Percentiles rank a stretch among this genome's conserved stretches.
Conservation (phyloP, 176 grass and related monocot genomes). For the Dendrocalamus sinicus region DNA sequence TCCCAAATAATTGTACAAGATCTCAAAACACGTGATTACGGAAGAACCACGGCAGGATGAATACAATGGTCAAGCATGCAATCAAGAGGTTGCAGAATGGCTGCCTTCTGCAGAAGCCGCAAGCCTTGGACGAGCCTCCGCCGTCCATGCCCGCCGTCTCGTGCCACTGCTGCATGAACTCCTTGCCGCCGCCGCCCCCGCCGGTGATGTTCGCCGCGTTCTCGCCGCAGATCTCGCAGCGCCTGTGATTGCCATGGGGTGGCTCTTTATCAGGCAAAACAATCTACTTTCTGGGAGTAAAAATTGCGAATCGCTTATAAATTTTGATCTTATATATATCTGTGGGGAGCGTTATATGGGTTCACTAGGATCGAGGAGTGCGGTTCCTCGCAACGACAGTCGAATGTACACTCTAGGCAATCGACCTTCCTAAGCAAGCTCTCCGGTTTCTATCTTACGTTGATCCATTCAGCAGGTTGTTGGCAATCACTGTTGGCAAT, state of each 20-base stretch:
- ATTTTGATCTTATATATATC: background rate
- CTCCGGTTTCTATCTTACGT: background rate
- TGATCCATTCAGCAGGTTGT: conserved; percentile 3
- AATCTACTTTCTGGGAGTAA: background rate
- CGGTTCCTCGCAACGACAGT: background rate
- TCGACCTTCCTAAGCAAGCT: background rate
- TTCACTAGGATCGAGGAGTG: background rate
- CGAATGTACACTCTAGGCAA: background rate
- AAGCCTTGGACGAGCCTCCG: conserved; percentile 31
- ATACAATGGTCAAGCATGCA: conserved; percentile 11
- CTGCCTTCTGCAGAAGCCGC: conserved; percentile 39
- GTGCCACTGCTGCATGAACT: conserved; percentile 52
- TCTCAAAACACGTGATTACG: conserved; percentile 38
- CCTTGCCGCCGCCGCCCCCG: conserved; percentile 19
- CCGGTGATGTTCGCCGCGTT: conserved; percentile 39
- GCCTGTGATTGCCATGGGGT: conserved; percentile 25
- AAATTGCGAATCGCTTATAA: background rate
- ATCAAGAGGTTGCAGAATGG: conserved; percentile 39
- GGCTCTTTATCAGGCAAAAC: background rate
- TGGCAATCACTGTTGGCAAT: background rate
- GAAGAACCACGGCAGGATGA: conserved; percentile 45
- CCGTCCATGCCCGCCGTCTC: background rate
- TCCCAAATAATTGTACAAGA: background rate
- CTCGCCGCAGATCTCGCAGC: conserved; percentile 53
- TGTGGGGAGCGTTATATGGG: too few relatives aligned